Conservation (phyloP, 2,329 filamentous ascomycete genomes). For the Blumeriella jaapii region DNA sequence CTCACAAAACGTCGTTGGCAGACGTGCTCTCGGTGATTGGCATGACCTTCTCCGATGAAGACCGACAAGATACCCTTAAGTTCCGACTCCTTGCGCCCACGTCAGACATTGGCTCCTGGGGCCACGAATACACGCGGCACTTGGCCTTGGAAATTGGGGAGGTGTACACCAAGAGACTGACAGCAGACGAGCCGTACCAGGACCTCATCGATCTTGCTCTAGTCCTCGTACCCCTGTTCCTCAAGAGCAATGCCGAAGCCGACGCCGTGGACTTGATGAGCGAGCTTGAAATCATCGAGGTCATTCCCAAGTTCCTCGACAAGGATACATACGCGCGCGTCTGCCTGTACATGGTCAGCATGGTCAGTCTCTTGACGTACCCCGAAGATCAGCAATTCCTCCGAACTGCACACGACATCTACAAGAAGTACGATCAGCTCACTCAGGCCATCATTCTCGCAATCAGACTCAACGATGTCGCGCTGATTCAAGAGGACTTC, state of each 20-base stretch:
- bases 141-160: conserved; percentile 91
- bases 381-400: conserved; percentile 96
- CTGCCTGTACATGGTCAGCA: conserved; percentile 96
- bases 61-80: conserved; percentile 90
- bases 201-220: conserved; percentile 80
- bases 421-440: conserved; percentile 84
- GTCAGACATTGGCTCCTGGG: conserved; percentile 91
- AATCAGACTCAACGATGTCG: conserved; percentile 80
- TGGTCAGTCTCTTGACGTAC: conserved; percentile 95
- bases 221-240: conserved; percentile 81
- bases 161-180: conserved; percentile 80
- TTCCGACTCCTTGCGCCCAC: conserved; percentile 84
- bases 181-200: conserved; percentile 70
- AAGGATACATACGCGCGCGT: conserved; percentile 88
- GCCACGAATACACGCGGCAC: conserved; percentile 95
- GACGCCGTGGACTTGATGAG: conserved; percentile 96
- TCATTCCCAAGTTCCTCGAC: conserved; percentile 80
- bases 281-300: conserved; percentile 92
- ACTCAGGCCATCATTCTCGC: conserved; percentile 90
- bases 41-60: conserved; percentile 98
- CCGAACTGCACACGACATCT: conserved; percentile 84
- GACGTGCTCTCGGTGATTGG: conserved; percentile 95
- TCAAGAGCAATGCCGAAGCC: conserved; percentile 95
- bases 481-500: conserved; percentile 74
- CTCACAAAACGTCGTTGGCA: conserved; percentile 80